Evolutionary conservation across 2,329 filamentous ascomycete genomes (phyloP).

Genomic region (Thyridium curvatum): DNA sequence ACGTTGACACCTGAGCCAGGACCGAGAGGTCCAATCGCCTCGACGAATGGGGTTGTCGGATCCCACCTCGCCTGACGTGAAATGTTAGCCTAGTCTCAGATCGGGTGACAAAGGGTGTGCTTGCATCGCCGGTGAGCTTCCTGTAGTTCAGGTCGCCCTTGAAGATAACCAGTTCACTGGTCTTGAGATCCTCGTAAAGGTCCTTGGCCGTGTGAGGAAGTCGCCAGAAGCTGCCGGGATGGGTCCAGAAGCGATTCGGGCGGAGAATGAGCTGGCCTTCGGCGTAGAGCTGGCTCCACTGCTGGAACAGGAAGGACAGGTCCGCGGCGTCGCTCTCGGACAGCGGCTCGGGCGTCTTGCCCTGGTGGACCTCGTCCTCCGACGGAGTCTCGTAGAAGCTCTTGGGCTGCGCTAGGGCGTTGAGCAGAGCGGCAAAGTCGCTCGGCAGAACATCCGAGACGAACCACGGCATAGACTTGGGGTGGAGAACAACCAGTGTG

Average conservation of each 20-base stretch:
- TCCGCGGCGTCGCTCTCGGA: constrained; percentile 61
- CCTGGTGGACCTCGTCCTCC: constrained; percentile 55
- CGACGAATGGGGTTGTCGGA: constrained; percentile 75
- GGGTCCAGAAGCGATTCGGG: constrained; percentile 88
- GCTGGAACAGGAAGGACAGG: constrained; percentile 70
- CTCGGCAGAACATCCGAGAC: constrained; percentile 87
- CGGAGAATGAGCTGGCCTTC: constrained; percentile 80
- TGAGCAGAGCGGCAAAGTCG: constrained; percentile 80
- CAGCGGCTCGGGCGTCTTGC: constrained; percentile 54
- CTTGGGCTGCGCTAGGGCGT: constrained; percentile 70
- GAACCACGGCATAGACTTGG: constrained; percentile 96
- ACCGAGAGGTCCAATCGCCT: constrained; percentile 82
- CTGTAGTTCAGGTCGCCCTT: constrained; percentile 97
- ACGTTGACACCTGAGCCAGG: constrained; percentile 76
- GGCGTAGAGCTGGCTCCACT: constrained; percentile 74
- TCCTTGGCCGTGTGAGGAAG: constrained; percentile 62
- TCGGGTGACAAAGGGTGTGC: constrained; percentile 16
- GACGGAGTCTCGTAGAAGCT: constrained; percentile 71
- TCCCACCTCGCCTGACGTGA: constrained; percentile 66
- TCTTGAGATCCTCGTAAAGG: constrained; percentile 71
- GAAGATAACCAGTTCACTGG: constrained; percentile 85
- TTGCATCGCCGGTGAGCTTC: constrained; percentile 83
- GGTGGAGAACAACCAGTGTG: constrained; percentile 80
- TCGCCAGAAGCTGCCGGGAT: constrained; percentile 81
- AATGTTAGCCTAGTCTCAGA: no score